Percentiles rank a stretch among this genome's conserved stretches.
phyloP scores from a whole-genome alignment of 1,139 yeast genomes.

The Hansenula sp. region DNA sequence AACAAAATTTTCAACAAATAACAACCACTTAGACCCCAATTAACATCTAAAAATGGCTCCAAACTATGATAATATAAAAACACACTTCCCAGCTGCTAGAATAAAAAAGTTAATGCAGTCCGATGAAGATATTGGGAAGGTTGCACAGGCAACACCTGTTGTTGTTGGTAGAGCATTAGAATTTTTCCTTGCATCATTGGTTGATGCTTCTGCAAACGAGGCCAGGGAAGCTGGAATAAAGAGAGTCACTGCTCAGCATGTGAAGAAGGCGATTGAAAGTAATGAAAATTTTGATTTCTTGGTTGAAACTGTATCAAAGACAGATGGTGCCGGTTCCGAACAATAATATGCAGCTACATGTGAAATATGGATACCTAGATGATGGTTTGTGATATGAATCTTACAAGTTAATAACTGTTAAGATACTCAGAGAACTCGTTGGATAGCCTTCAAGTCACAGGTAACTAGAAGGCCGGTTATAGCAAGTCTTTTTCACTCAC shows the following conservation, averaged over 20 bases:
- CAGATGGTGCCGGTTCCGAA: conserved; percentile 3
- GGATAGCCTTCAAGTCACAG: too few species aligned
- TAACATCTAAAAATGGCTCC: conserved; percentile 8
- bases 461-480: too few species aligned
- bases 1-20: background rate
- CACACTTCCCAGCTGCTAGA: conserved; percentile 96
- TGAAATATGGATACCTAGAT: too few species aligned
- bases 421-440: too few species aligned
- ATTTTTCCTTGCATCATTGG: conserved; percentile 83
- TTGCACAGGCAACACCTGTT: conserved; percentile 97
- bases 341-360: too few species aligned
- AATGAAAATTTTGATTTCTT: conserved; percentile 92
- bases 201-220: conserved; percentile 76
- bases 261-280: conserved; percentile 76
- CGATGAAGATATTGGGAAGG: conserved; percentile 97
- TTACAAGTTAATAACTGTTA: too few species aligned
- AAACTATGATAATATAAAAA: conserved; percentile 55
- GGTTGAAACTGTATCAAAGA: conserved; percentile 45
- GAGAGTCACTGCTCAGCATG: conserved; percentile 78
- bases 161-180: conserved; percentile 94
- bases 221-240: conserved; percentile 75
- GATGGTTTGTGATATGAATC: too few species aligned
- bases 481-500: too few species aligned
- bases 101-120: conserved; percentile 96
- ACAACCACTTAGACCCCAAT: background rate